Conservation (phyloP, 306 rosid genomes). For the Citrullus colocynthis region DNA sequence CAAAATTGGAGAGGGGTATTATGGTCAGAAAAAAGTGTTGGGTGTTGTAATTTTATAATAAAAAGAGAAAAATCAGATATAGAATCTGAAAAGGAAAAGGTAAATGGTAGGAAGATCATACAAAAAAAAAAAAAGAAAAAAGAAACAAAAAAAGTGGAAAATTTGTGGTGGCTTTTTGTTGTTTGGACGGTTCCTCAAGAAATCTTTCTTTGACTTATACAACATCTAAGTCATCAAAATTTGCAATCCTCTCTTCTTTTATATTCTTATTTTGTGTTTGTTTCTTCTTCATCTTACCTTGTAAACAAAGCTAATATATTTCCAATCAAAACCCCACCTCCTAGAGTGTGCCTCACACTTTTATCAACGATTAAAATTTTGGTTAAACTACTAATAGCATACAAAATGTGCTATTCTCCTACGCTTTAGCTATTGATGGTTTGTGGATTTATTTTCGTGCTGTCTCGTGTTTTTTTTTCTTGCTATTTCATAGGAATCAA, state of each 20-base stretch:
- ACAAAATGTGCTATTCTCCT: no score
- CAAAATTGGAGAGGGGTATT: background rate
- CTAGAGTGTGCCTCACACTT: background rate
- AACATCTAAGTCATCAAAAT: background rate
- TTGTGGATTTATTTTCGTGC: no score
- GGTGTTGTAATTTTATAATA: background rate
- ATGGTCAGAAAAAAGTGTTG: background rate
- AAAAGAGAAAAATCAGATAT: background rate
- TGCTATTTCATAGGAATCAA: no score
- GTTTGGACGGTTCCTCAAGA: conserved; percentile 1
- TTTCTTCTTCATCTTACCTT: background rate
- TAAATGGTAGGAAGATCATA: conserved; percentile 7
- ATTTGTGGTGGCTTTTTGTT: conserved; percentile 4
- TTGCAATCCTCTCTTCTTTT: background rate
- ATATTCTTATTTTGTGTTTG: background rate
- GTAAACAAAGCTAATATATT: background rate
- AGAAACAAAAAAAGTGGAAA: background rate
- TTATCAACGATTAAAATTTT: background rate
- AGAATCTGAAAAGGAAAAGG: conserved; percentile 4
- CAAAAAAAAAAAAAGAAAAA: background rate
- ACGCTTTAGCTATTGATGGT: no score
- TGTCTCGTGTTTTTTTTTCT: no score
- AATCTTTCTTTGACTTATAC: conserved; percentile 12
- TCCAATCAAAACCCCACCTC: background rate
- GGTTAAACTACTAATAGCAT: background rate